Percentiles rank a stretch among this genome's conserved stretches.
These are phyloP conservation scores for Penicillium cosmopolitanum DNA, from an alignment of 495 filamentous ascomycete genomes.

Conservation along the genomic window DNA sequence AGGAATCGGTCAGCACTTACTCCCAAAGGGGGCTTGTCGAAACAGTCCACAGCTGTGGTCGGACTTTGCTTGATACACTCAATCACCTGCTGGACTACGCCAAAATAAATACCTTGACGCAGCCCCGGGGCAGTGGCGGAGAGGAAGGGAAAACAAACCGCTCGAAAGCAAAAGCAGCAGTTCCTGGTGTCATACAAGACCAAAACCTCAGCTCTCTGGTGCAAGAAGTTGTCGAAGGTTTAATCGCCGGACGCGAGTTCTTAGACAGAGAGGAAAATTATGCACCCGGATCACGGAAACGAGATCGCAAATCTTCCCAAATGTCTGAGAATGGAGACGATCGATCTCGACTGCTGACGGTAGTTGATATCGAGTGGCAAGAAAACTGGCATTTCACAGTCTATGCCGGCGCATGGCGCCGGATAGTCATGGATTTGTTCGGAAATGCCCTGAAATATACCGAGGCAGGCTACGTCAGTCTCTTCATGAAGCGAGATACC, in stretches of 20 bases:
- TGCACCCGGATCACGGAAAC: not conserved
- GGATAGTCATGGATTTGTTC: conserved; percentile 73
- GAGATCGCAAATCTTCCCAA: not conserved
- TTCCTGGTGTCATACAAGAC: conserved; percentile 29
- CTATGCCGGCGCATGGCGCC: conserved; percentile 64
- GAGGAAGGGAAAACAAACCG: conserved; percentile 3
- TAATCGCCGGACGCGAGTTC: conserved; percentile 31
- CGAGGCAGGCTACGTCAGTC: conserved; percentile 41
- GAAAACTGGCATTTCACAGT: conserved; percentile 57
- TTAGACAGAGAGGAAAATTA: conserved; percentile 12
- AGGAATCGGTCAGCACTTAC: conserved; percentile 13
- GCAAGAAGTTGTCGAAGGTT: conserved; percentile 42
- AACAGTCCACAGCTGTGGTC: conserved; percentile 23
- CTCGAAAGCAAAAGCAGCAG: not conserved
- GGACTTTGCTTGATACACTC: conserved; percentile 27
- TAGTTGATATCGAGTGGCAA: conserved; percentile 56
- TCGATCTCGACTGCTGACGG: conserved; percentile 38
- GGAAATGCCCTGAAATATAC: conserved; percentile 79
- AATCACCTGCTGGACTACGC: conserved; percentile 56
- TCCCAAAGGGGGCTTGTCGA: conserved; percentile 17
- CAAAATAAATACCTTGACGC: conserved; percentile 55
- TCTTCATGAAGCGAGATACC: conserved; percentile 18
- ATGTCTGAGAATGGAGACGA: not conserved
- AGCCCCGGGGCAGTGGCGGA: conserved; percentile 5
- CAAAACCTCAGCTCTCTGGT: conserved; percentile 36